phyloP scores from a whole-genome alignment of 2,329 filamentous ascomycete species.

The Xylariomycetidae sp. region DNA sequence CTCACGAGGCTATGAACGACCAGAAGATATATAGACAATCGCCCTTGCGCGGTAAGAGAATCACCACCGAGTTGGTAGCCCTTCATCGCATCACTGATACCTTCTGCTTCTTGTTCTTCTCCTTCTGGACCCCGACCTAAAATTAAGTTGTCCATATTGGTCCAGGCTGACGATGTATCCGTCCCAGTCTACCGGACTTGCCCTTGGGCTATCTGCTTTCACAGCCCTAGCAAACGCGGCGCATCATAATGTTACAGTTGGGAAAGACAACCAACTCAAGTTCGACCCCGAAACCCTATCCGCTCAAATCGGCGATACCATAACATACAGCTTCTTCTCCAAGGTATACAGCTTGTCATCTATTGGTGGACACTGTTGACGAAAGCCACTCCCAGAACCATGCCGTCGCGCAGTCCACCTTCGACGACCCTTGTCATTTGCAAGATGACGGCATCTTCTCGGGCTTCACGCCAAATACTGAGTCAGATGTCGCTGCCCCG shows the following conservation, averaged over 20 bases:
- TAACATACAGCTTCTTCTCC: slow-evolving; percentile 36
- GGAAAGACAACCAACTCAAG: slow-evolving; percentile 28
- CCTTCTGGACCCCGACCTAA: too few relatives aligned
- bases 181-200: slow-evolving; percentile 16
- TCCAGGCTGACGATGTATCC: slow-evolving; percentile 13
- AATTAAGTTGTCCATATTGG: too few relatives aligned
- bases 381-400: slow-evolving; percentile 33
- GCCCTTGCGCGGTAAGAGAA: too few relatives aligned
- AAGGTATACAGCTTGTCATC: slow-evolving; percentile 20
- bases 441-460: slow-evolving; percentile 34
- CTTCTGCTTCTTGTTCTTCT: too few relatives aligned
- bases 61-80: too few relatives aligned
- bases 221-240: slow-evolving; percentile 20
- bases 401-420: slow-evolving; percentile 34
- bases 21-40: too few relatives aligned
- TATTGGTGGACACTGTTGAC: too few relatives aligned
- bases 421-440: slow-evolving; percentile 33
- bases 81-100: too few relatives aligned
- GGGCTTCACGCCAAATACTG: slow-evolving; percentile 31
- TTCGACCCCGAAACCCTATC: slow-evolving; percentile 32
- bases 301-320: slow-evolving; percentile 30
- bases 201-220: slow-evolving; percentile 20
- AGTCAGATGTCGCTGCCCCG: slow-evolving; percentile 23
- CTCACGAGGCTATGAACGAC: too few relatives aligned
- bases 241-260: slow-evolving; percentile 31